These are phyloP conservation scores for Penicillium alfredii DNA, from an alignment of 495 filamentous ascomycete species.

Conservation along the genomic window DNA sequence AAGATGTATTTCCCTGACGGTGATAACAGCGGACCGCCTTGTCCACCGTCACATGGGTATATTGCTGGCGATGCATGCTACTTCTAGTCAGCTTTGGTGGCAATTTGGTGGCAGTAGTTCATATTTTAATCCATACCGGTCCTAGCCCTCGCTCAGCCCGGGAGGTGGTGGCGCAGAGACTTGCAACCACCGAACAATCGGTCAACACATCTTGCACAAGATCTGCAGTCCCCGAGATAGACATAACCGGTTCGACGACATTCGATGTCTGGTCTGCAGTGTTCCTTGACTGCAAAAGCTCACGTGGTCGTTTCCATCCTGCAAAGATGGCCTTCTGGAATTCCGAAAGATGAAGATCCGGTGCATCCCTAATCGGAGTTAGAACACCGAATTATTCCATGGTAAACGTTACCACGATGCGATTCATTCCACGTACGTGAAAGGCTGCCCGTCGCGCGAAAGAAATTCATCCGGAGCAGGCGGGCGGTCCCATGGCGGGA, in stretches of 20 bases:
- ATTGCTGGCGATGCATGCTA: slow-evolving; percentile 64
- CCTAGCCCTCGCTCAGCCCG: slow-evolving; percentile 54
- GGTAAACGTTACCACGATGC: background rate
- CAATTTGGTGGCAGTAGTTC: background rate
- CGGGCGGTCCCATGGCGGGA: slow-evolving; percentile 69
- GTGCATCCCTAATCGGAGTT: slow-evolving; percentile 53
- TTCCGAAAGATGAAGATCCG: slow-evolving; percentile 62
- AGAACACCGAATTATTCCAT: slow-evolving; percentile 12
- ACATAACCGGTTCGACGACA: slow-evolving; percentile 45
- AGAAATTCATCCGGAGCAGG: slow-evolving; percentile 52
- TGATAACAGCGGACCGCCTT: slow-evolving; percentile 53
- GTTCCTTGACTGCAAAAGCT: slow-evolving; percentile 35
- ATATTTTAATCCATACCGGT: slow-evolving; percentile 36
- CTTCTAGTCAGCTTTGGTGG: slow-evolving; percentile 14
- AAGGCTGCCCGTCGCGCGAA: slow-evolving; percentile 23
- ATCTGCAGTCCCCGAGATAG: slow-evolving; percentile 52
- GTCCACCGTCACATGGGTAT: slow-evolving; percentile 61
- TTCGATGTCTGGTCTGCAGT: slow-evolving; percentile 3
- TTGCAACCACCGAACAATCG: slow-evolving; percentile 95
- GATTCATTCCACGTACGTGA: slow-evolving; percentile 43
- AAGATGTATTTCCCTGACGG: slow-evolving; percentile 85
- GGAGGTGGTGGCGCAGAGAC: slow-evolving; percentile 77
- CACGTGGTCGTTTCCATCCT: slow-evolving; percentile 71
- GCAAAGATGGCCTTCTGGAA: slow-evolving; percentile 65
- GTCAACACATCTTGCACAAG: slow-evolving; percentile 90